These are phyloP conservation scores for Aspergillus costaricaensis DNA, from an alignment of 2,329 filamentous ascomycete genomes.

Conservation along the genomic window DNA sequence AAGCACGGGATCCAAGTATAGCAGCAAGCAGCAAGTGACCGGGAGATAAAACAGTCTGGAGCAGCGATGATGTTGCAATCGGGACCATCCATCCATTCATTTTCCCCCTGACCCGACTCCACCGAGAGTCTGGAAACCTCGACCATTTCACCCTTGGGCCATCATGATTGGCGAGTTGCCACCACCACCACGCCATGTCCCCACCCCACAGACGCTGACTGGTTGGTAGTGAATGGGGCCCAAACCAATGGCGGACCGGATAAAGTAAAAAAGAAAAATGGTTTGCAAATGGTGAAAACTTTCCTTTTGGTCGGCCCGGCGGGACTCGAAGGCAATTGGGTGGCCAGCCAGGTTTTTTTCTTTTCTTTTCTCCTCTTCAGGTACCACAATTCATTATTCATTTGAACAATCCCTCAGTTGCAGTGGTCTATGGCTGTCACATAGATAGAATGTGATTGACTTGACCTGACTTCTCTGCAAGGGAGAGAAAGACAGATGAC, in stretches of 20 bases:
- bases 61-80: not conserved
- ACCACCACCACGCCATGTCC: not conserved
- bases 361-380: not conserved
- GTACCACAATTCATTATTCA: not conserved
- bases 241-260: not conserved
- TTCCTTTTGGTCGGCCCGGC: not conserved
- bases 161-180: not conserved
- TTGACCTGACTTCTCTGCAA: too few species aligned
- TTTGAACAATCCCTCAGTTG: too few species aligned
- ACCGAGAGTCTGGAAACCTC: not conserved
- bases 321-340: not conserved
- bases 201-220: not conserved
- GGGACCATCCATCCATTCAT: not conserved
- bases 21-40: too few species aligned
- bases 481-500: too few species aligned
- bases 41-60: too few species aligned
- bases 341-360: not conserved
- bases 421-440: too few species aligned
- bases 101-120: conserved; percentile 1
- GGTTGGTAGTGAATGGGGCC: not conserved
- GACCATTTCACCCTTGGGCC: not conserved
- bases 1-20: too few species aligned
- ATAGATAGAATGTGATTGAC: too few species aligned
- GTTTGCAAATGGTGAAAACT: not conserved
- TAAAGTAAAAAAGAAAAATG: not conserved